Evolutionary conservation across 2,329 filamentous ascomycete species (phyloP), one percentile per base, ranked within the genome.

Genomic region (Sporothrix sp.): DNA sequence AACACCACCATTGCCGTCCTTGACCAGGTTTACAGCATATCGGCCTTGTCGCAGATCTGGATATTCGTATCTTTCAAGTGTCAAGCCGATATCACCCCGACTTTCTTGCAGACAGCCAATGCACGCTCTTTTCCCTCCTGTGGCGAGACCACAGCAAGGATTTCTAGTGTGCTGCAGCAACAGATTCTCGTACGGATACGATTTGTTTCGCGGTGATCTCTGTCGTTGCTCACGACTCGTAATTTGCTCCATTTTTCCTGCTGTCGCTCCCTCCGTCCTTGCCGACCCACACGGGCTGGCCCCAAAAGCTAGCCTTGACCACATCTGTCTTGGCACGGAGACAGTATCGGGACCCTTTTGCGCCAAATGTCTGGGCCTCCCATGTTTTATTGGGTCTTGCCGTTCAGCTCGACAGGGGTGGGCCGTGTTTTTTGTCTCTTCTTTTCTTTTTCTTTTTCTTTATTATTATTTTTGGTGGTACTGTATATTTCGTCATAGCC

Each of bases 161-260:
- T n/a, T n/a, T n/a, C n/a, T n/a, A n/a, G n/a, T n/a, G n/a, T n/a
- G n/a, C n/a, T n/a, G n/a, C n/a, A n/a, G n/a, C n/a, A n/a, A n/a
- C n/a, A n/a, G n/a, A n/a, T n/a, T n/a, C n/a, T n/a, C n/a, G n/a
- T n/a, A n/a, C n/a, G n/a, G n/a, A n/a, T n/a, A n/a, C n/a, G n/a
- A n/a, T n/a, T n/a, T n/a, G n/a, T n/a, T n/a, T n/a, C n/a, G n/a
- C n/a, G n/a, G n/a, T n/a, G n/a, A n/a, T 35, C 11, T 40, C 13
- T 11, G 23, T 35, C 9, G 18, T 25, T 42, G 27, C 28, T 1
- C 37, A 35, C 18, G n/a, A n/a, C n/a, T n/a, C n/a, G 37, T 18
- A 49, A 49, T 49, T 49, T 49, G 37, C 47, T 18, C 33, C 48
- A 35, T 49, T n/a, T 32, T 10, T 42, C 38, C 16, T n/a, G 23